These are phyloP conservation scores for Didymellaceae sp. DNA, from an alignment of 2,329 filamentous ascomycete genomes.

Conservation along the genomic window DNA sequence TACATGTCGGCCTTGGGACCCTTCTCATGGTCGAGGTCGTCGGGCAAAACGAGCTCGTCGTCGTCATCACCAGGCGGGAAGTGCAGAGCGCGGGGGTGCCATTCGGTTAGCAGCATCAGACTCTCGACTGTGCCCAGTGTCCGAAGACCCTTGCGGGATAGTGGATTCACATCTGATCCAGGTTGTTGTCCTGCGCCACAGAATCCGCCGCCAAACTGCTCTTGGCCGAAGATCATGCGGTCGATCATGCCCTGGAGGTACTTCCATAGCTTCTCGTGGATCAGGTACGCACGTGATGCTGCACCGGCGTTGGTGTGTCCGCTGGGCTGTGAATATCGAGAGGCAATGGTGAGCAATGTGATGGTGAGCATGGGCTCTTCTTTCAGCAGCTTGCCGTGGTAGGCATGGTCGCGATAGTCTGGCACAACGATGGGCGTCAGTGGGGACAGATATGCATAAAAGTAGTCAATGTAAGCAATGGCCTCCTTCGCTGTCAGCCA, in stretches of 20 bases:
- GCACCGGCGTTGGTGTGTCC: slow-evolving; percentile 71
- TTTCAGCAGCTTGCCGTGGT: slow-evolving; percentile 78
- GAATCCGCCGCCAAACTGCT: slow-evolving; percentile 90
- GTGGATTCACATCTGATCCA: slow-evolving; percentile 70
- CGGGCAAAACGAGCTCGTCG: slow-evolving; percentile 69
- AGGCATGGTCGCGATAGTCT: slow-evolving; percentile 82
- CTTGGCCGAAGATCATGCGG: slow-evolving; percentile 92
- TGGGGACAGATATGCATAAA: slow-evolving; percentile 89
- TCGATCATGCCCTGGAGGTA: slow-evolving; percentile 96
- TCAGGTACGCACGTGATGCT: slow-evolving; percentile 82
- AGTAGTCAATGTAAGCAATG: slow-evolving; percentile 93
- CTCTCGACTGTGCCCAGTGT: slow-evolving; percentile 95
- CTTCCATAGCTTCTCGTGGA: slow-evolving; percentile 94
- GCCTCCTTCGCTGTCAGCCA: slow-evolving; percentile 96
- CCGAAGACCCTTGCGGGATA: slow-evolving; percentile 71
- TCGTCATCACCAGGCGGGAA: slow-evolving; percentile 79
- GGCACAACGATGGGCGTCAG: slow-evolving; percentile 93
- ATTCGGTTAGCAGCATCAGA: slow-evolving; percentile 91
- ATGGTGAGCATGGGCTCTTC: slow-evolving; percentile 94
- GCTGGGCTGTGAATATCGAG: slow-evolving; percentile 80
- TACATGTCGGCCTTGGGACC: slow-evolving; percentile 46
- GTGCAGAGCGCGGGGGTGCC: slow-evolving; percentile 93
- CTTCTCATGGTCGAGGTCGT: slow-evolving; percentile 66
- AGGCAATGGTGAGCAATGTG: slow-evolving; percentile 88
- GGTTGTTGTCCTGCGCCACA: slow-evolving; percentile 72